These are phyloP conservation scores for Picochlorum sp. DNA, from an alignment of 139 green algal species.

Conservation along the genomic window DNA sequence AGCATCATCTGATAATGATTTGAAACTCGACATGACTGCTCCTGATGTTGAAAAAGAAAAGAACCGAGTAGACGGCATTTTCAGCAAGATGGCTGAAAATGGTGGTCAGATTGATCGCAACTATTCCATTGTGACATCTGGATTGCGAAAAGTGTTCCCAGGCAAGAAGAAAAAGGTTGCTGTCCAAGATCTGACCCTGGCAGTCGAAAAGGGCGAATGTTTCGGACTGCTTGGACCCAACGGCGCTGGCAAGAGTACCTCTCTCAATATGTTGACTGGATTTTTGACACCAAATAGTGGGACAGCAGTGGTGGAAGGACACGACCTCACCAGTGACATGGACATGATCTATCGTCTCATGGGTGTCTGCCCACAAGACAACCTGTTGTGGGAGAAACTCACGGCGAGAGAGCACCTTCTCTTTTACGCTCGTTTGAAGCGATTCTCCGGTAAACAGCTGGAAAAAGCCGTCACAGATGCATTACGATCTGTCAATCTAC, in stretches of 20 bases:
- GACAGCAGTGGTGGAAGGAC: constrained; percentile 58
- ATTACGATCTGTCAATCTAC: constrained; percentile 38
- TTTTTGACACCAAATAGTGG: constrained; percentile 33
- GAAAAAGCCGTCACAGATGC: constrained; percentile 10
- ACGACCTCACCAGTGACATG: constrained; percentile 59
- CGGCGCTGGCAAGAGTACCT: constrained; percentile 35
- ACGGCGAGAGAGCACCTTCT: constrained; percentile 81
- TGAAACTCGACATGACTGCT: constrained; percentile 26
- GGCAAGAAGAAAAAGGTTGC: constrained; percentile 36
- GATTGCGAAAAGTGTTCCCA: constrained; percentile 70
- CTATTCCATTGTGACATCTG: constrained; percentile 55
- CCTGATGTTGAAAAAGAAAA: constrained; percentile 38
- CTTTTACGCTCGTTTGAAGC: constrained; percentile 83
- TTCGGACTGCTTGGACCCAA: constrained; percentile 77
- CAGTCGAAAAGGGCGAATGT: constrained; percentile 59
- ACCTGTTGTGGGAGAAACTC: constrained; percentile 87
- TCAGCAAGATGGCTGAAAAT: neutral
- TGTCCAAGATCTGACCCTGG: constrained; percentile 50
- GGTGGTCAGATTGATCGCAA: neutral
- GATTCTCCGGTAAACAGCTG: constrained; percentile 4
- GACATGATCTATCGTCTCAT: constrained; percentile 63
- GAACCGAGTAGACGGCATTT: constrained; percentile 21
- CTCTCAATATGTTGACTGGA: constrained; percentile 32
- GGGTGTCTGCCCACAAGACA: constrained; percentile 83
- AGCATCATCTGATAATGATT: neutral